Evolutionary conservation across 2,329 filamentous ascomycete genomes (phyloP), one percentile per base, ranked within the genome.

Genomic region (Beauveria sp.): DNA sequence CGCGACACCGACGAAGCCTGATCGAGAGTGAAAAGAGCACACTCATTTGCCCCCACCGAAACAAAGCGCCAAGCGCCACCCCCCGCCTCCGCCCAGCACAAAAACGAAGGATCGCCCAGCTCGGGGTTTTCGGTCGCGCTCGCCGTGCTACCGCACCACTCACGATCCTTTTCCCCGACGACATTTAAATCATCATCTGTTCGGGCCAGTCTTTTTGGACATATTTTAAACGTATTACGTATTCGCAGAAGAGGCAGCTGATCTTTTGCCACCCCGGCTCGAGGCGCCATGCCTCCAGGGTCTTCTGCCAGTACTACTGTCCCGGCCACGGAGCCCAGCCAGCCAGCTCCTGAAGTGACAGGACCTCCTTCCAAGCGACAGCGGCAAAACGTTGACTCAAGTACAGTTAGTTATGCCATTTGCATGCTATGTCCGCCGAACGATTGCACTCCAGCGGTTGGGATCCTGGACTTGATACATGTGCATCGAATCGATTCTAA

Each of bases 81-180:
- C 55, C 55, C 26, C 55, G 8, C 14, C 55, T 43, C 20, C 20
- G 55, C 45, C 18, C 6, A 40, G 5, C n/a, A 59, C 20, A 24
- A 51, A 43, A 58, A 18, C 50, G 38, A 52, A n/a, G 28, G 20
- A 54, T 34, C 42, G 28, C 26, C 50, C 40, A 34, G 42, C 58
- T 61, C 58, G 58, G 58, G 58, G 58, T 20, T 6, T 43, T 55
- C 58, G 58, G 58, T 50, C 58, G n/a, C 12, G 6, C 18, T 61
- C 51, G 30, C 58, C 58, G 58, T 20, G 34, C 28, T 46, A 10
- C 50, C 50, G 58, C 58, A 60, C 28, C 58, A 60, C 50, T 60
- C 40, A 47, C 50, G 28, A 53, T 46, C 26, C 18, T 40, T 38
- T 24, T 18, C n/a, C 24, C 18, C 20, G 45, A 26, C 43, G 5